A percentile compares a stretch with the other conserved stretches of the same genome.
Evolutionary conservation across 2,329 filamentous ascomycete species (phyloP).

Genomic region (Volutella citrinella): DNA sequence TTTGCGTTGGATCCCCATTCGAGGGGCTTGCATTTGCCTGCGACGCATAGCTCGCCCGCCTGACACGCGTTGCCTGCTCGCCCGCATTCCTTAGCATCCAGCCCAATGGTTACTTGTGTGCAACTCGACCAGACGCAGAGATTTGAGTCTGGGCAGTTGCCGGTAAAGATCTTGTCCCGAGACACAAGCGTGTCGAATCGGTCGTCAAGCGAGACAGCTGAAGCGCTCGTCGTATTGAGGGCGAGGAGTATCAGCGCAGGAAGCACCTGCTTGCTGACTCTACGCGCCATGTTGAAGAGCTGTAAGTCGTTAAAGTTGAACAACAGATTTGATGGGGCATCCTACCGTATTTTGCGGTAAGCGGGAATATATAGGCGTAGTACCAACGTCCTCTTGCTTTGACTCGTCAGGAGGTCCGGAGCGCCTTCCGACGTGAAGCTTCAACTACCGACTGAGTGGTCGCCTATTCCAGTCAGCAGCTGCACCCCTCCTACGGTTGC

Average conservation of each 20-base stretch:
- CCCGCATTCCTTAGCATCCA: constrained; percentile 13
- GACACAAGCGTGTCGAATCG: constrained; percentile 1
- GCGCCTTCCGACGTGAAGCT: no score
- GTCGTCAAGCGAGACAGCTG: constrained; percentile 1
- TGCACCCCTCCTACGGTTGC: no score
- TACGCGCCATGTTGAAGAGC: no score
- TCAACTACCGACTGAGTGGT: no score
- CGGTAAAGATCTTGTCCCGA: constrained; percentile 10
- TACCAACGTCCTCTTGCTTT: no score
- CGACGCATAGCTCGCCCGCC: constrained; percentile 16
- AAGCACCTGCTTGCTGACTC: no score
- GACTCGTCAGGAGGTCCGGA: no score
- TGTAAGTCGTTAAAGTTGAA: no score
- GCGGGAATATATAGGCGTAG: no score
- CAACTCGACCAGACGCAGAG: constrained; percentile 16
- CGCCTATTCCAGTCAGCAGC: no score
- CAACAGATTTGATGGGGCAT: no score
- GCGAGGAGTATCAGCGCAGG: constrained; percentile 1
- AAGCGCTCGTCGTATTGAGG: not conserved
- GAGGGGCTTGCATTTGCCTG: constrained; percentile 12
- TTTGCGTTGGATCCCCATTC: constrained; percentile 3
- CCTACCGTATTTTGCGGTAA: no score
- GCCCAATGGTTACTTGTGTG: constrained; percentile 15
- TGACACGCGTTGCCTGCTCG: constrained; percentile 11
- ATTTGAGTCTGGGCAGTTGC: constrained; percentile 13